Base-by-base conservation (phyloP, 371 early-diverging fungal genomes). In the Apophysomyces ossiformis region DNA sequence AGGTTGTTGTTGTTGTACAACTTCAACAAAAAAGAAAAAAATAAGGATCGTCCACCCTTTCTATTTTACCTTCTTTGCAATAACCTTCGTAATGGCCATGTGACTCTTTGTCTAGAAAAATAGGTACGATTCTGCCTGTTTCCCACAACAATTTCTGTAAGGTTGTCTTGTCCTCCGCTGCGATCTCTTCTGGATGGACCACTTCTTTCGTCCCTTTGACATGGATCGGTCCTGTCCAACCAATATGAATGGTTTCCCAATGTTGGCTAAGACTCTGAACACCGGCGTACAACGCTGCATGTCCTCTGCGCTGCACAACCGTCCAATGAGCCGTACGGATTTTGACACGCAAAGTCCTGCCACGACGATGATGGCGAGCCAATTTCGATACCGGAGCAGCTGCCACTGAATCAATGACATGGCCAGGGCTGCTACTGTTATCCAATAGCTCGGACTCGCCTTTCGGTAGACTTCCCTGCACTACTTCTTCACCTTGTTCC, bases 11-110 rank as follows among this genome's bases (percentile, higher is more conserved):
- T 18, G 54, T 50, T 21, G 18, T 21, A n/a, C 3, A 39, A 39
- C 58, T 36, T 18, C 39, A 7, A n/a, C n/a, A 38, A 43, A 37
- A 11, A 44, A 54, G 21, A 60, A 26, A 26, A 38, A 43, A 37
- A 11, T 36, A 54, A 37, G 57, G 54, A 50, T 50, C 54, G 54
- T 21, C 54, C 9, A 7, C 7, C n/a, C 43, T 7, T 64, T 26
- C 32, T 26, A 26, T 26, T 26, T 47, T 87, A 89, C 95, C 91
- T 64, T 86, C 83, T 86, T 94, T 97, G 89, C 93, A 96, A 79
- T 89, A 96, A 7, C 93, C 97, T 78, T 94, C 96, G 85, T 92
- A 93, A 81, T 90, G 95, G 36, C 88, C 89, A 18, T 74, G 65
- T 45, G 92, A 77, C 16, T 86, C 79, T 11, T 89, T 88, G 44